Percentiles rank a stretch among this genome's conserved stretches.
phyloP scores from a whole-genome alignment of 768 basidiomycete genomes.

The Daedaleopsis sinensis region DNA sequence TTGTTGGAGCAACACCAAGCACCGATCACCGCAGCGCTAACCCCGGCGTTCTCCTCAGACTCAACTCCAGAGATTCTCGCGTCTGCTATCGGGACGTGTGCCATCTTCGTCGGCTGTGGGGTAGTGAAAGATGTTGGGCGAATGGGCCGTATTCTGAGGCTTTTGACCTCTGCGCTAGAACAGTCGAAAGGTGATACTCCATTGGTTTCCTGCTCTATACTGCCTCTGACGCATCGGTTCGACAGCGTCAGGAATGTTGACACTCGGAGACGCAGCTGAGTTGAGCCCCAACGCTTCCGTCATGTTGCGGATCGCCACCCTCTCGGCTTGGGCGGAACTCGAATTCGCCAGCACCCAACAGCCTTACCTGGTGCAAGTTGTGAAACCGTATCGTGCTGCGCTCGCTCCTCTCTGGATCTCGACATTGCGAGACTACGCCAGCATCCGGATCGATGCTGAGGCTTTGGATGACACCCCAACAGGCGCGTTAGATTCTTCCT shows the following conservation, averaged over 20 bases:
- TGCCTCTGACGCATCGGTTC: not conserved
- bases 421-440: constrained; percentile 89
- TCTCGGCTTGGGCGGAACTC: constrained; percentile 95
- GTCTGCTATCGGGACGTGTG: constrained; percentile 90
- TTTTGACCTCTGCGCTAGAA: constrained; percentile 84
- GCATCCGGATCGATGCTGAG: constrained; percentile 88
- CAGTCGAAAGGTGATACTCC: constrained; percentile 76
- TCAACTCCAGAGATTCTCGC: constrained; percentile 95
- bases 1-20: constrained; percentile 98
- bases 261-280: constrained; percentile 84
- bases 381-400: constrained; percentile 75
- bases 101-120: constrained; percentile 93
- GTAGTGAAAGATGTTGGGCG: constrained; percentile 86
- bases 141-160: constrained; percentile 94
- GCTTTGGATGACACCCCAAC: constrained; percentile 75
- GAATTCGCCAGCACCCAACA: constrained; percentile 78
- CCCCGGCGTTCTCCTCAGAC: constrained; percentile 94
- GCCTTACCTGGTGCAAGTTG: constrained; percentile 75
- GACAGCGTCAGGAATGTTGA: constrained; percentile 79
- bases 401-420: constrained; percentile 89
- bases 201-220: not conserved
- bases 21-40: constrained; percentile 95
- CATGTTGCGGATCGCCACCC: constrained; percentile 89
- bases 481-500: constrained; percentile 77
- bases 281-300: constrained; percentile 93